Base-by-base conservation (phyloP, 2,329 filamentous ascomycete species). In the Blastomyces gilchristii region DNA sequence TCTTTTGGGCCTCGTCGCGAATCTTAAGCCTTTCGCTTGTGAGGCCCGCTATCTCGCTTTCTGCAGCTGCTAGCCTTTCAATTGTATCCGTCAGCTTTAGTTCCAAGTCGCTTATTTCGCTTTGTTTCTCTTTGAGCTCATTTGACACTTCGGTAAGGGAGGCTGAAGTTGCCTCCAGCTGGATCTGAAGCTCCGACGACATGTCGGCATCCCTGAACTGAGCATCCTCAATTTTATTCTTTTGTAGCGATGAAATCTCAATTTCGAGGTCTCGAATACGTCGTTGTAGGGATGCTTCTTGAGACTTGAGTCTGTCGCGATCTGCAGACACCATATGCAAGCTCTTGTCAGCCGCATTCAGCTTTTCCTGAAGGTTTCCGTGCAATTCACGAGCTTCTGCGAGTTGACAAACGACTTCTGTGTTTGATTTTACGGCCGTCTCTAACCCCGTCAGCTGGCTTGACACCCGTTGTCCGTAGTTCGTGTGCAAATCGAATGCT, bases 241-340 rank as follows among this genome's bases (percentile, higher is more conserved):
- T 69, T 47, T 71, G 69, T 28, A 66, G 47, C 4, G 52, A 60
- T 3, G 69, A 69, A 28, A 74, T 59, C 28, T 76, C 71, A 59
- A 49, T 54, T 41, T 70, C 66, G 2, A 69, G 52, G 34, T 58
- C 47, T 8, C 47, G 37, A 39, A 77, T 70, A n/a, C 74, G 72
- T 1, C 69, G 62, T 4, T 64, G 65, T 41, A 78, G 73, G 12
- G 65, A 66, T 5, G 43, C 45, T 56, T 71, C 71, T 45, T 49
- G 41, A 4, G 56, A 49, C 18, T 69, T 67, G 9, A 67, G 57
- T 9, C 31, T 56, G 49, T 62, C 50, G 45, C 58, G 49, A 8
- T 63, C 64, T 2, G 34, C 41, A 14, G 57, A 62, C 22, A 49
- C 43, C n/a, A 54, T 65, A 4, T 63, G 62, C 18, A 74, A 57